Evolutionary conservation across 169 alveolate genomes (phyloP), one percentile per base, ranked within the genome.

Genomic region (Eimeria zaria): DNA sequence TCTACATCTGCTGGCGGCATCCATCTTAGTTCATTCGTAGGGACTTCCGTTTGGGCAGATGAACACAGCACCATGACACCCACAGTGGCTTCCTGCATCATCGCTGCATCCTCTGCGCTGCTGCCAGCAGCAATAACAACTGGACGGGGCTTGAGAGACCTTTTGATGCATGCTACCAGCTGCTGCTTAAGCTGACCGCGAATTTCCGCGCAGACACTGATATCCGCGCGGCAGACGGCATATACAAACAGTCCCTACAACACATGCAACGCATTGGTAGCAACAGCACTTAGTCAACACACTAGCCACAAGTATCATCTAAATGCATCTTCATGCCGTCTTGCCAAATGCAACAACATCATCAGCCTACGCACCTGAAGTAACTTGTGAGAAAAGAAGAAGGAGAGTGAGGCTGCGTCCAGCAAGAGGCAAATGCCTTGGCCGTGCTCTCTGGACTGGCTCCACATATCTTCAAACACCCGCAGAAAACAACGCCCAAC

Each of bases 391-490:
- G 92, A 85, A 22, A 85, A 41, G 58, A 85, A 85, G 51, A 85
- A 85, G 41, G 92, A 55, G 22, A 85, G 92, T 14, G 92, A 85
- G 16, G 92, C 67, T 33, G 92, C 92, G 22, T 85, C 92, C 8
- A 69, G 48, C 51, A 85, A 27, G 44, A 85, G 80, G 51, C 92
- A 85, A 60, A 85, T 85, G 80, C 92, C 92, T 39, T 85, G 92
- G 81, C 92, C 92, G 60, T 85, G 53, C 22, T 33, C 78, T 46
- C 92, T 58, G 22, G 92, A 55, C 8, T 85, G 92, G 78, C 78
- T 67, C 92, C 92, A 85, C 92, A 85, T 85, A 80, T 85, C 92
- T 41, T 85, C 92, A 39, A 85, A 85, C 36, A 85, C 92, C 18
- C 78, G 92, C 18, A 85, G 80, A 33, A 85, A 85, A 41, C 78